phyloP scores from a whole-genome alignment of 306 rosid genomes.

The Acacia melanoxylon region DNA sequence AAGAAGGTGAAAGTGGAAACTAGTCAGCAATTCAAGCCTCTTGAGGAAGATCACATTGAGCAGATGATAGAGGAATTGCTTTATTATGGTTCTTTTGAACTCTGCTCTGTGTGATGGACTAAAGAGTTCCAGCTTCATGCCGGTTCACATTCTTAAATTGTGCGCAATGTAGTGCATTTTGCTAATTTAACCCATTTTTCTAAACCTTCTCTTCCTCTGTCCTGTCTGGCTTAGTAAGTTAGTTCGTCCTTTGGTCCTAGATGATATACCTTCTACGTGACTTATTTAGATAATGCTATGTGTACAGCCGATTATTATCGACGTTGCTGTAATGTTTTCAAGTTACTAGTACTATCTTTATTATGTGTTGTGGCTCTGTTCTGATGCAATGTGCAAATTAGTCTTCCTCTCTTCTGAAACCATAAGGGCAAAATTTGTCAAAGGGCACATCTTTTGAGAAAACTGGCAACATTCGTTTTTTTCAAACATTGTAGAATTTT shows the following conservation, averaged over 20 bases:
- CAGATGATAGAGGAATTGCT: slow-evolving; percentile 92
- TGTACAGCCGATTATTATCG: slow-evolving; percentile 41
- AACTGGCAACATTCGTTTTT: slow-evolving; percentile 27
- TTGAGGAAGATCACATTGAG: slow-evolving; percentile 84
- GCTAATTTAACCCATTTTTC: slow-evolving; percentile 59
- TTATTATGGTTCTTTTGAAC: slow-evolving; percentile 81
- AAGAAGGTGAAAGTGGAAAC: slow-evolving; percentile 64
- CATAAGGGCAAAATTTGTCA: slow-evolving; percentile 32
- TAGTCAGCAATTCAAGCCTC: slow-evolving; percentile 49
- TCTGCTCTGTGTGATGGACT: slow-evolving; percentile 44
- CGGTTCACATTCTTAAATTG: slow-evolving; percentile 21
- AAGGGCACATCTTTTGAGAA: slow-evolving; percentile 35
- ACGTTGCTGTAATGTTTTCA: slow-evolving; percentile 35
- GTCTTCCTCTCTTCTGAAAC: slow-evolving; percentile 27
- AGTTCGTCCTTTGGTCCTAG: slow-evolving; percentile 39
- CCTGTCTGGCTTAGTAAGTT: slow-evolving; percentile 2
- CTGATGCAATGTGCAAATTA: slow-evolving; percentile 21
- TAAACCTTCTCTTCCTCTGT: slow-evolving; percentile 13
- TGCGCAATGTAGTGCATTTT: slow-evolving; percentile 34
- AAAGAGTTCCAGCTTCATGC: not conserved
- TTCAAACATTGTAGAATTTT: slow-evolving; percentile 39
- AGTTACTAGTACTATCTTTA: slow-evolving; percentile 12
- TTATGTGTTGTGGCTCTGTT: slow-evolving; percentile 34
- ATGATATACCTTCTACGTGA: slow-evolving; percentile 42
- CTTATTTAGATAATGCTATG: slow-evolving; percentile 51